These are phyloP conservation scores for Metschnikowia borealis DNA, from an alignment of 805 yeast genomes.

Conservation along the genomic window DNA sequence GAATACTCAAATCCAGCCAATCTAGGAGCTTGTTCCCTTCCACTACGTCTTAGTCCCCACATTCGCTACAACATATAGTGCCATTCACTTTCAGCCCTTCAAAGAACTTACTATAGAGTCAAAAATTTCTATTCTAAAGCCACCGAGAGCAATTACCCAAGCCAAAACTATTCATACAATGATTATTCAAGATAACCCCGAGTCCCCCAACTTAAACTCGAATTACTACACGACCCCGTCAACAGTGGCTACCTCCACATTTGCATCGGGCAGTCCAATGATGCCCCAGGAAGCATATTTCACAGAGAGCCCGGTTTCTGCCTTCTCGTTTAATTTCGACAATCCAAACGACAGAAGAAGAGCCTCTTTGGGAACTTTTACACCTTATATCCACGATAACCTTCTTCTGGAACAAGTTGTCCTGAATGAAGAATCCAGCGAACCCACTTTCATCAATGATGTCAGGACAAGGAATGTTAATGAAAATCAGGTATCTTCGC, in stretches of 20 bases:
- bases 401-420: background rate
- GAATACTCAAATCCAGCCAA: no score
- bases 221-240: conserved; percentile 1
- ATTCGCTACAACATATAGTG: background rate
- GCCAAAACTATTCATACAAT: background rate
- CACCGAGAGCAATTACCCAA: background rate
- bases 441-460: background rate
- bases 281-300: background rate
- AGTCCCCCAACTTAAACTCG: background rate
- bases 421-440: background rate
- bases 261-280: conserved; percentile 3
- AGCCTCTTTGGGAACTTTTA: background rate
- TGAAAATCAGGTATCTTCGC: background rate
- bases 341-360: background rate
- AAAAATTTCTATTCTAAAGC: background rate
- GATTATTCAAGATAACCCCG: background rate
- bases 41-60: background rate
- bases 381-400: background rate
- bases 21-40: background rate
- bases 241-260: conserved; percentile 4
- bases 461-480: background rate
- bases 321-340: background rate
- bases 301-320: background rate
- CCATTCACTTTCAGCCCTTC: background rate
- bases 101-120: background rate